These are phyloP conservation scores for Euphorbia peplus DNA, from an alignment of 345 rosid species.

Conservation along the genomic window DNA sequence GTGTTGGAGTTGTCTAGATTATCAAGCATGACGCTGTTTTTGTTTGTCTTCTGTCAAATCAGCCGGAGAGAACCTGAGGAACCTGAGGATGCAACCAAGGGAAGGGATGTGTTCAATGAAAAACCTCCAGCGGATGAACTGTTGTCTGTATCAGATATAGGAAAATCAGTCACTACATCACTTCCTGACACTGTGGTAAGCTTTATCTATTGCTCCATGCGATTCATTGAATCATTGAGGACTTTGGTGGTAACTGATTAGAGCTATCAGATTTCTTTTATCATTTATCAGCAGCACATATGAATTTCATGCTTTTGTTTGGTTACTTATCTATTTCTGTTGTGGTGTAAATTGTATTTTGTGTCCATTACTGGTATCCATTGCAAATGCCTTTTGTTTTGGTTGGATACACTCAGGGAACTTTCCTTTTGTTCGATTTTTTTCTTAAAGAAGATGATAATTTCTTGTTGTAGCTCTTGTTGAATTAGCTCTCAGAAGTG, in stretches of 20 bases:
- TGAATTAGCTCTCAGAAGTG: neutral
- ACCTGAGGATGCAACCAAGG: conserved; percentile 92
- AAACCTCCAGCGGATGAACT: conserved; percentile 98
- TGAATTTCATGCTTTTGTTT: neutral
- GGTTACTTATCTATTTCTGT: neutral
- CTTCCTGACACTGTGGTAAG: conserved; percentile 95
- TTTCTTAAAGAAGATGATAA: neutral
- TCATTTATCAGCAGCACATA: neutral
- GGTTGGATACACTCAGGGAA: no score
- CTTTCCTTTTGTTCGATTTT: neutral
- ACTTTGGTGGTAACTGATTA: neutral
- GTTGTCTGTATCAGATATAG: conserved; percentile 88
- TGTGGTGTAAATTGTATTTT: neutral
- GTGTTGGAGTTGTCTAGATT: neutral
- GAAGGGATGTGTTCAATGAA: conserved; percentile 92
- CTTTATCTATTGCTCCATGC: neutral
- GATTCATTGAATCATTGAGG: neutral
- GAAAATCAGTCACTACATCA: conserved; percentile 81
- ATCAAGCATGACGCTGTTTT: neutral
- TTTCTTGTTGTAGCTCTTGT: neutral
- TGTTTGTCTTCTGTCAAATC: conserved; percentile 19
- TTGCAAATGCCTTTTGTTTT: neutral
- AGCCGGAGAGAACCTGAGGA: conserved; percentile 98
- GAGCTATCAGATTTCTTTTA: neutral
- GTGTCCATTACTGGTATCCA: neutral